Evolutionary conservation across 768 basidiomycete genomes (phyloP).

Genomic region (Lentinula aciculospora): DNA sequence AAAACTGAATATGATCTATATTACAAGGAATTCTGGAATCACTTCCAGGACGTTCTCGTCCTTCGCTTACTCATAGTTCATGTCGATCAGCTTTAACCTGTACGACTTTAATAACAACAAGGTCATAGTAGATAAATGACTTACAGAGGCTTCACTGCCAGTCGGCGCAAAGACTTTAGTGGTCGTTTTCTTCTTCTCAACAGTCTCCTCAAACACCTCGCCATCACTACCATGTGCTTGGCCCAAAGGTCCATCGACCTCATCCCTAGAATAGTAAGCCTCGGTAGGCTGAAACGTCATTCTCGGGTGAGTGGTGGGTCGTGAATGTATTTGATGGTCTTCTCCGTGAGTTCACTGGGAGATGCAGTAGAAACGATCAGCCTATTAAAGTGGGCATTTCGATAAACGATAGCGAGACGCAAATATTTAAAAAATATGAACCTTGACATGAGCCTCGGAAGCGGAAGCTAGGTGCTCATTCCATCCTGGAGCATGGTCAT

Average conservation of each 20-base stretch:
- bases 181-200: neutral
- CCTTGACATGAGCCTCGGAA: constrained; percentile 6
- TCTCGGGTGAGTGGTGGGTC: neutral
- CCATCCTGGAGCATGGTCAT: constrained; percentile 5
- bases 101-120: too few relatives aligned
- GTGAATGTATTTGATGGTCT: constrained; percentile 3
- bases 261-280: neutral
- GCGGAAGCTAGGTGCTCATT: constrained; percentile 5
- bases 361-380: neutral
- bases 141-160: too few relatives aligned
- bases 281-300: neutral
- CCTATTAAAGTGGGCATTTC: neutral
- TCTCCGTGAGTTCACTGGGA: neutral
- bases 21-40: too few relatives aligned
- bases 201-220: neutral
- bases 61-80: too few relatives aligned
- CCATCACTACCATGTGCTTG: neutral
- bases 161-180: neutral
- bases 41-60: too few relatives aligned
- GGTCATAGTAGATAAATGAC: too few relatives aligned
- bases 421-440: too few relatives aligned
- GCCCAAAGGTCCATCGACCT: neutral
- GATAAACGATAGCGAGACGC: too few relatives aligned
- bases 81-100: too few relatives aligned
- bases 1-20: too few relatives aligned